Percentiles rank a stretch among this genome's conserved stretches.
Evolutionary conservation across 495 filamentous ascomycete genomes (phyloP).

Genomic region (Sordaria brevicollis): DNA sequence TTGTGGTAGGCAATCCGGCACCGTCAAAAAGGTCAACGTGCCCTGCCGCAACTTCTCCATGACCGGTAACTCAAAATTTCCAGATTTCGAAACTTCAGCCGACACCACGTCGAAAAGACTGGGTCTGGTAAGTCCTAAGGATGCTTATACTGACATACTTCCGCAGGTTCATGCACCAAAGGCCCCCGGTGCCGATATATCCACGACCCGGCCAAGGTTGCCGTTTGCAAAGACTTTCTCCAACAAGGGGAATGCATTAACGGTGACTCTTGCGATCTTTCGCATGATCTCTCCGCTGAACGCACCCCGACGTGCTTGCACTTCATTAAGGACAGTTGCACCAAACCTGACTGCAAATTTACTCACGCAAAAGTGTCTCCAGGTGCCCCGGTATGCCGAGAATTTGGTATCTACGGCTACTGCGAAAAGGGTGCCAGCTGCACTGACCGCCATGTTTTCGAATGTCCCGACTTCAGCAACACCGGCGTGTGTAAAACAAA

Average conservation of each 20-base stretch:
- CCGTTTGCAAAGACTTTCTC: constrained; percentile 82
- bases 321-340: constrained; percentile 84
- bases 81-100: constrained; percentile 24
- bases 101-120: constrained; percentile 10
- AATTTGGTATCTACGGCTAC: constrained; percentile 81
- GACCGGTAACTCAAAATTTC: constrained; percentile 63
- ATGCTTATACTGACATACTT: constrained; percentile 23
- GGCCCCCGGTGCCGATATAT: constrained; percentile 70
- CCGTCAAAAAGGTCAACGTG: constrained; percentile 59
- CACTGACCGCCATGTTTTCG: constrained; percentile 70
- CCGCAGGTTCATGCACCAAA: constrained; percentile 67
- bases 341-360: constrained; percentile 82
- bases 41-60: constrained; percentile 84
- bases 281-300: constrained; percentile 79
- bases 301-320: constrained; percentile 81
- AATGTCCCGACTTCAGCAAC: constrained; percentile 95
- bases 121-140: constrained; percentile 15
- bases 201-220: constrained; percentile 82
- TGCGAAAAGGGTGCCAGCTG: constrained; percentile 77
- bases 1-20: constrained; percentile 26
- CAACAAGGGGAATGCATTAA: constrained; percentile 66
- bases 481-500: constrained; percentile 72
- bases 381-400: constrained; percentile 69
- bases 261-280: constrained; percentile 82
- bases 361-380: constrained; percentile 76